A percentile compares a stretch with the other conserved stretches of the same genome.
phyloP scores from a whole-genome alignment of 495 filamentous ascomycete genomes.

The Penicillium fimorum region DNA sequence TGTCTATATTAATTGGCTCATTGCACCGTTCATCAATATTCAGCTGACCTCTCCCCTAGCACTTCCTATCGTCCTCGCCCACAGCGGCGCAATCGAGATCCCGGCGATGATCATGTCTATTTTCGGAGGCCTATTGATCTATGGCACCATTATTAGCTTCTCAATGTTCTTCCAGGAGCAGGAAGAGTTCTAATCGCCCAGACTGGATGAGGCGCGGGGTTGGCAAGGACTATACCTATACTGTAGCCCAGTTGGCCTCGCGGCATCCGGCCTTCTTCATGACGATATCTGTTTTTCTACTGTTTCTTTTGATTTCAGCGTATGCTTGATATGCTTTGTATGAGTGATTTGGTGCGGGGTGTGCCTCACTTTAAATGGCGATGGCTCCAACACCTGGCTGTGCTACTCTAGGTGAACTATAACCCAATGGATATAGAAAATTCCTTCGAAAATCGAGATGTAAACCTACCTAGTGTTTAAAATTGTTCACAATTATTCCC shows the following conservation, averaged over 20 bases:
- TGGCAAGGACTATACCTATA: background rate
- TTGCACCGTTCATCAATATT: background rate
- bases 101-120: conserved; percentile 97
- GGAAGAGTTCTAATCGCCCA: conserved; percentile 67
- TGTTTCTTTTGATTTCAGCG: conserved; percentile 19
- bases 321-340: conserved; percentile 22
- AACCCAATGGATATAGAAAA: conserved; percentile 29
- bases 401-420: conserved; percentile 27
- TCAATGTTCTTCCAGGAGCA: conserved; percentile 97
- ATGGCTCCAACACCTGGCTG: conserved; percentile 19
- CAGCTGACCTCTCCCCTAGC: conserved; percentile 53
- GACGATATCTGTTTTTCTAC: conserved; percentile 16
- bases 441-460: background rate
- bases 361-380: conserved; percentile 13
- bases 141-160: conserved; percentile 97
- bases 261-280: conserved; percentile 8
- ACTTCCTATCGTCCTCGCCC: conserved; percentile 85
- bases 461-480: background rate
- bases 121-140: conserved; percentile 87
- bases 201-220: conserved; percentile 2
- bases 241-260: background rate
- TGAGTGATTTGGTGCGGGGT: conserved; percentile 13
- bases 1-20: background rate
- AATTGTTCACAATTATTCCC: background rate
- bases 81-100: conserved; percentile 72